These are phyloP conservation scores for Podospora pseudocomata DNA, from an alignment of 495 filamentous ascomycete species.

Conservation along the genomic window DNA sequence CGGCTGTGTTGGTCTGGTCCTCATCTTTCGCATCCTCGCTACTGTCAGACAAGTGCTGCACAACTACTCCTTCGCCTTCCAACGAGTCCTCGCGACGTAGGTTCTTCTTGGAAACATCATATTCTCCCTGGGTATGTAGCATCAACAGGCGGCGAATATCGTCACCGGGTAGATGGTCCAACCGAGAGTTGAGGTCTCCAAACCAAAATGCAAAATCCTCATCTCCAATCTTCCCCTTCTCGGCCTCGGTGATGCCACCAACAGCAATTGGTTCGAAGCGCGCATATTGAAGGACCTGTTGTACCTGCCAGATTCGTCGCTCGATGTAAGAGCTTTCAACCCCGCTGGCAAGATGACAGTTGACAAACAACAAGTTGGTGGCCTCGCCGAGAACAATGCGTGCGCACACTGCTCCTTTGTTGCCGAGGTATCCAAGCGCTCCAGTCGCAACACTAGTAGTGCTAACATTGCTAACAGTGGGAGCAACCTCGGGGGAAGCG, in stretches of 20 bases:
- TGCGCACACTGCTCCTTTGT: slow-evolving; percentile 85
- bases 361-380: slow-evolving; percentile 81
- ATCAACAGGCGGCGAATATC: slow-evolving; percentile 84
- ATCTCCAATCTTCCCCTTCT: slow-evolving; percentile 70
- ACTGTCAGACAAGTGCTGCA: slow-evolving; percentile 33
- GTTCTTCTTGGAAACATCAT: slow-evolving; percentile 50
- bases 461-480: slow-evolving; percentile 71
- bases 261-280: slow-evolving; percentile 68
- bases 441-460: slow-evolving; percentile 80
- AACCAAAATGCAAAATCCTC: slow-evolving; percentile 96
- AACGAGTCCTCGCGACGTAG: slow-evolving; percentile 33
- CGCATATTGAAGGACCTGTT: slow-evolving; percentile 68
- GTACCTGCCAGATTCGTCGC: slow-evolving; percentile 83
- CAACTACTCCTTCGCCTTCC: slow-evolving; percentile 43
- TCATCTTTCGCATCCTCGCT: slow-evolving; percentile 36
- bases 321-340: slow-evolving; percentile 72
- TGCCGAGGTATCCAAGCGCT: slow-evolving; percentile 86
- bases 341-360: slow-evolving; percentile 86
- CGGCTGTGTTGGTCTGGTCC: slow-evolving; percentile 1
- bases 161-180: slow-evolving; percentile 82
- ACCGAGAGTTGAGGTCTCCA: slow-evolving; percentile 92
- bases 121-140: slow-evolving; percentile 76
- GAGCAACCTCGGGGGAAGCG: slow-evolving; percentile 67
- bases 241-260: slow-evolving; percentile 51
- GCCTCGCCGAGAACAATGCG: slow-evolving; percentile 86